Evolutionary conservation across 345 rosid genomes (phyloP).

Genomic region (Reutealis trisperma): DNA sequence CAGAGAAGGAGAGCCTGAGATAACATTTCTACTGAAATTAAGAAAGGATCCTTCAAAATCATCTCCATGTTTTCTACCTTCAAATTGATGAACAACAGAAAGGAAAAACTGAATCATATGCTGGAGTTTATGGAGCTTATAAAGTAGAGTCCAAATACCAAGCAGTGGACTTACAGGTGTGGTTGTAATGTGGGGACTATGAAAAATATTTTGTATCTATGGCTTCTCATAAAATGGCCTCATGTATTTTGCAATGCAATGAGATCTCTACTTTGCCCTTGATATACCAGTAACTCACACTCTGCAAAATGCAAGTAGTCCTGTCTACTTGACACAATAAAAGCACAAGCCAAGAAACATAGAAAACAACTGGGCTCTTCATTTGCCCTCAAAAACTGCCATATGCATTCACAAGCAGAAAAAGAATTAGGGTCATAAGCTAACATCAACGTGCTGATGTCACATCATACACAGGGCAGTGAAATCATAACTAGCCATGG

Average conservation of each 20-base stretch:
- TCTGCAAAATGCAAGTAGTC: neutral
- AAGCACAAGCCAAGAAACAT: neutral
- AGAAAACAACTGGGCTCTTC: neutral
- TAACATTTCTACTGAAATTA: neutral
- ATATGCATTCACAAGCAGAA: neutral
- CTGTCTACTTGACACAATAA: neutral
- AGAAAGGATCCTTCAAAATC: neutral
- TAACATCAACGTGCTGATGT: neutral
- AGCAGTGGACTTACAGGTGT: neutral
- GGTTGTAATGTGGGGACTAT: neutral
- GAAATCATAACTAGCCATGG: neutral
- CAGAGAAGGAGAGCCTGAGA: neutral
- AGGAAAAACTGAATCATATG: neutral
- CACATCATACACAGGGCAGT: neutral
- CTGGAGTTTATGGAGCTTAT: neutral
- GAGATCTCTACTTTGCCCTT: neutral
- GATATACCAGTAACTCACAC: neutral
- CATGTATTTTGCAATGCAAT: neutral
- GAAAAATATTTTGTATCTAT: neutral
- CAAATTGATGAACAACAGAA: too few relatives aligned
- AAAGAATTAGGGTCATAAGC: neutral
- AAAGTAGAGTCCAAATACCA: neutral
- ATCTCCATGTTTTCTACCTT: neutral
- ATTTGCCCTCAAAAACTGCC: neutral
- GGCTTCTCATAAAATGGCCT: neutral